phyloP scores from a whole-genome alignment of 2,329 filamentous ascomycete genomes.

The Penicillium crustosum region DNA sequence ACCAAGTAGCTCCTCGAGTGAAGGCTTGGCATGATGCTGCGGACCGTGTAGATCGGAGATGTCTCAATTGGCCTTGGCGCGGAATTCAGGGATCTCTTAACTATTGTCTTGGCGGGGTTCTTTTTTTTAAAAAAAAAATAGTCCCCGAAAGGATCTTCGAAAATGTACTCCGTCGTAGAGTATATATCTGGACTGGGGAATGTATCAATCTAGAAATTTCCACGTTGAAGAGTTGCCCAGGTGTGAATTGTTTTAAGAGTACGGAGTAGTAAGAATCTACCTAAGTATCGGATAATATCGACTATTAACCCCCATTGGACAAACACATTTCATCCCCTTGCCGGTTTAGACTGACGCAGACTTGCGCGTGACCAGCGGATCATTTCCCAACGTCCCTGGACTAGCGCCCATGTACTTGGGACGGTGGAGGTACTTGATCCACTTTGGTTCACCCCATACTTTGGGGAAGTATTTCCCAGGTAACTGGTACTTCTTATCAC shows the following conservation, averaged over 20 bases:
- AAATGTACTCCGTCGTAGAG: background rate
- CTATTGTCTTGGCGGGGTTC: slow-evolving; percentile 19
- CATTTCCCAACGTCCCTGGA: slow-evolving; percentile 8
- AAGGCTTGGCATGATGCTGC: slow-evolving; percentile 16
- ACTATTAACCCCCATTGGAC: too few relatives aligned
- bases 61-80: slow-evolving; percentile 17
- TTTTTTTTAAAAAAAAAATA: too few relatives aligned
- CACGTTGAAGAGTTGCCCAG: too few relatives aligned
- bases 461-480: background rate
- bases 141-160: background rate
- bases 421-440: slow-evolving; percentile 4
- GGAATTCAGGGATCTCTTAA: slow-evolving; percentile 13
- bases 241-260: too few relatives aligned
- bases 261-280: too few relatives aligned
- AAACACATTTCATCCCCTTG: background rate
- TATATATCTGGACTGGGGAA: too few relatives aligned
- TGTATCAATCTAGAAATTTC: too few relatives aligned
- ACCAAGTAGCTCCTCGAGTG: background rate
- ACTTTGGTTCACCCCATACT: slow-evolving; percentile 9
- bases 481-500: too few relatives aligned
- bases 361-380: slow-evolving; percentile 27
- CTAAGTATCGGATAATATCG: too few relatives aligned
- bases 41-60: slow-evolving; percentile 12
- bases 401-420: background rate
- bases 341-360: slow-evolving; percentile 10